phyloP scores from a whole-genome alignment of 148 eudicot species.

The Fallopia convolvulus region DNA sequence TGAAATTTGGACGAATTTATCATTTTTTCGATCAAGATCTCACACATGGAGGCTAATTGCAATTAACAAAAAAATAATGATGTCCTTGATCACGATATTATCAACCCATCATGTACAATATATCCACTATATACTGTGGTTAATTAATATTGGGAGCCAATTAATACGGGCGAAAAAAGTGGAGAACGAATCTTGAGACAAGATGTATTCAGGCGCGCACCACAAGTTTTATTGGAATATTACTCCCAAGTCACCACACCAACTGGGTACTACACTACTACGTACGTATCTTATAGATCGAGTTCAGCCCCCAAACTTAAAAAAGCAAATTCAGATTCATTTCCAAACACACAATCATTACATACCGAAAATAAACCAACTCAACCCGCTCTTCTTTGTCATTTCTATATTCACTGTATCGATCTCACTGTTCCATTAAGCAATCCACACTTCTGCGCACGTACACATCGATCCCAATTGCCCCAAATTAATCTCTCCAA shows the following conservation, averaged over 20 bases:
- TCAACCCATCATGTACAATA: too few species aligned
- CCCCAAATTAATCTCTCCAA: too few species aligned
- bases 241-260: not conserved
- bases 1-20: not conserved
- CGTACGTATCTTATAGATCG: not conserved
- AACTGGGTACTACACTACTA: not conserved
- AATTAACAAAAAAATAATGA: not conserved
- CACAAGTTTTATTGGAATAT: not conserved
- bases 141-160: not conserved
- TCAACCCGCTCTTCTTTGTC: not conserved
- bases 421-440: not conserved
- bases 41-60: too few species aligned
- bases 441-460: not conserved
- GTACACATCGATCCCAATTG: not conserved
- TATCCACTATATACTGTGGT: not conserved
- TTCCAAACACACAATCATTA: constrained; percentile 9
- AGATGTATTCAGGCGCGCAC: too few species aligned
- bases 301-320: not conserved
- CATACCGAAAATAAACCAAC: not conserved
- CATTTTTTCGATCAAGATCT: not conserved
- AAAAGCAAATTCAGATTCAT: not conserved
- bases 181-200: too few species aligned
- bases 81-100: not conserved
- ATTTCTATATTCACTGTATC: not conserved
- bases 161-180: too few species aligned